Percentiles rank a stretch among this genome's conserved stretches.
These are phyloP conservation scores for Aspergillaceae sp. DNA, from an alignment of 2,329 filamentous ascomycete genomes.

Conservation along the genomic window DNA sequence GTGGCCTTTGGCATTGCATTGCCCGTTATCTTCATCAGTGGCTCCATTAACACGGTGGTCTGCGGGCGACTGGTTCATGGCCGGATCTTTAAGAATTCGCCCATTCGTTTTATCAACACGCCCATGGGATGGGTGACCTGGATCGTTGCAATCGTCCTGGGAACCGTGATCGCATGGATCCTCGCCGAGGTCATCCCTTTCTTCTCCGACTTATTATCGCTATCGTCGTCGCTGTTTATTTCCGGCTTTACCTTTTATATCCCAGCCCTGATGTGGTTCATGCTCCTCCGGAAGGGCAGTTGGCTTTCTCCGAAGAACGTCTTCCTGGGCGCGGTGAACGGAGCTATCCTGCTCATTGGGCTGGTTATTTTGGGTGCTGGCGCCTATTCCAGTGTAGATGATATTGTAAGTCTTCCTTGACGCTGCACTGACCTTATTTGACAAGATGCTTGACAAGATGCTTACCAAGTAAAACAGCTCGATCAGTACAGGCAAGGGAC, in stretches of 20 bases:
- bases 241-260: conserved; percentile 80
- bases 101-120: conserved; percentile 29
- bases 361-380: conserved; percentile 66
- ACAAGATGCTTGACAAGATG: too few relatives aligned
- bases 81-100: conserved; percentile 24
- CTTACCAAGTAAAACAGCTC: too few relatives aligned
- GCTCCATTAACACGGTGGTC: conserved; percentile 29
- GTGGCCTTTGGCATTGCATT: conserved; percentile 27
- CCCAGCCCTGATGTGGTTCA: conserved; percentile 37
- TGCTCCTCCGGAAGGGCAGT: conserved; percentile 19
- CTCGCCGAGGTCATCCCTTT: conserved; percentile 81
- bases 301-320: conserved; percentile 35
- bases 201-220: conserved; percentile 56
- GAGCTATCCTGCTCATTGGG: conserved; percentile 61
- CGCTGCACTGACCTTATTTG: too few relatives aligned
- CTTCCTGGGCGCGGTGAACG: conserved; percentile 54
- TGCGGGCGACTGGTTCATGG: conserved; percentile 27
- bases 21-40: conserved; percentile 31
- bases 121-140: conserved; percentile 28
- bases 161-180: conserved; percentile 74
- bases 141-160: conserved; percentile 29
- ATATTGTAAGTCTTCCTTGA: conserved; percentile 22
- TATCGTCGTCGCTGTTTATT: conserved; percentile 61
- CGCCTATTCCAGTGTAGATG: conserved; percentile 57
- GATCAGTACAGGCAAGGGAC: too few relatives aligned